Conservation (phyloP, 805 yeast genomes). For the Kuraishia piskuri region DNA sequence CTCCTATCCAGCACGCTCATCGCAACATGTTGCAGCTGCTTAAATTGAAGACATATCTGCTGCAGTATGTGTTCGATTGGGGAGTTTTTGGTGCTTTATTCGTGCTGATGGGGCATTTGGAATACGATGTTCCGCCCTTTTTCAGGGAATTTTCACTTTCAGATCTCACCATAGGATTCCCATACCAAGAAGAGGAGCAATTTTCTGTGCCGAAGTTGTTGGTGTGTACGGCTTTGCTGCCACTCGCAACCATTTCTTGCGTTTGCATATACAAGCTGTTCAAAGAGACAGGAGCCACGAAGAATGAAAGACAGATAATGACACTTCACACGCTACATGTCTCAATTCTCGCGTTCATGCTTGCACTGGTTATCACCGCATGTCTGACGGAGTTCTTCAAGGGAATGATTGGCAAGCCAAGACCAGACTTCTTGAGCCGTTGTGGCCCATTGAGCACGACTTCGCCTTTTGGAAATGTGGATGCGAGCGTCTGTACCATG, state of each 20-base stretch:
- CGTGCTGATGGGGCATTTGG: slow-evolving; percentile 11
- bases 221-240: slow-evolving; percentile 27
- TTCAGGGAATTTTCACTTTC: slow-evolving; percentile 33
- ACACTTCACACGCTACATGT: slow-evolving; percentile 28
- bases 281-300: slow-evolving; percentile 7
- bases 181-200: slow-evolving; percentile 35
- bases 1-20: neutral
- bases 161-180: slow-evolving; percentile 37
- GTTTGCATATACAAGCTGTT: slow-evolving; percentile 20
- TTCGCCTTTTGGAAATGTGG: slow-evolving; percentile 70
- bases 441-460: slow-evolving; percentile 70
- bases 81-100: slow-evolving; percentile 5
- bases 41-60: neutral
- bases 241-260: slow-evolving; percentile 19
- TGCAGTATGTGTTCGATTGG: slow-evolving; percentile 10
- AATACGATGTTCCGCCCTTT: slow-evolving; percentile 28
- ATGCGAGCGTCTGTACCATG: slow-evolving; percentile 61
- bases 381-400: slow-evolving; percentile 67
- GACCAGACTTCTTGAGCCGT: slow-evolving; percentile 88
- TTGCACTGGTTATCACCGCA: slow-evolving; percentile 33
- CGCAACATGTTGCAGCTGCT: neutral
- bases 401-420: slow-evolving; percentile 72
- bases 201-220: slow-evolving; percentile 18
- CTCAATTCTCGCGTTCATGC: slow-evolving; percentile 28
- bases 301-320: slow-evolving; percentile 24